Base-by-base conservation (phyloP, 2,329 filamentous ascomycete genomes). In the Whalleya microplaca region DNA sequence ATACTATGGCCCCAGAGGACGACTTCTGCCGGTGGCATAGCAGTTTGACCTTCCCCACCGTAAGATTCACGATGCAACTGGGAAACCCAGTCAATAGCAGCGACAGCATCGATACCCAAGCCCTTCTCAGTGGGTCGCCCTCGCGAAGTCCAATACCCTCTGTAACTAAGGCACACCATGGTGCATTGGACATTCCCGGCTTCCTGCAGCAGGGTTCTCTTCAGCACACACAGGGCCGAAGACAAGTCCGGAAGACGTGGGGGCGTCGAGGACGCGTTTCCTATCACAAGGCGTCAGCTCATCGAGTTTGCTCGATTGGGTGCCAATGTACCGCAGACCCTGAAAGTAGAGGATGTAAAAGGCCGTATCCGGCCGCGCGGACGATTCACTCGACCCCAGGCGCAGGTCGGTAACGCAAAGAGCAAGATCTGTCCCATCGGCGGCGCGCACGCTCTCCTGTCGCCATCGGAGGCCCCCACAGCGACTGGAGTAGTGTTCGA, bases 1-100 rank as follows among this genome's bases (percentile, higher is more conserved):
- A 93, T 85, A 61, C 87, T 91, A 71, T 93, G 90, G 0, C 90
- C 90, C 89, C 90, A 93, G 10, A 93, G 73, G 1, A 92, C 67
- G 1, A 91, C 45, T 62, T 69, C 46, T 40, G 71, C 55, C 48
- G 62, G 55, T 43, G 50, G 51, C 46, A n/a, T 62, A 27, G 45
- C 53, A 23, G 27, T 41, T 12, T 41, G 29, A 43, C 40, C 41
- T 42, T 55, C 48, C 20, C 29, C 49, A 49, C 19, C 48, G 21
- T 41, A 58, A 41, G 46, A 55, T 41, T 64, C 67, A 40, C 64
- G 63, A 51, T 82, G 77, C 21, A 73, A 60, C 18, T 80, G 66
- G 3, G 76, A 75, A 21, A 89, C 79, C 87, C 88, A 91, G 9
- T 75, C 64, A 20, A 90, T 68, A 7, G 87, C 83, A 1, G 89